A percentile compares a stretch with the other conserved stretches of the same genome.
Evolutionary conservation across 2,329 filamentous ascomycete genomes (phyloP).

Genomic region (Apiospora marii): DNA sequence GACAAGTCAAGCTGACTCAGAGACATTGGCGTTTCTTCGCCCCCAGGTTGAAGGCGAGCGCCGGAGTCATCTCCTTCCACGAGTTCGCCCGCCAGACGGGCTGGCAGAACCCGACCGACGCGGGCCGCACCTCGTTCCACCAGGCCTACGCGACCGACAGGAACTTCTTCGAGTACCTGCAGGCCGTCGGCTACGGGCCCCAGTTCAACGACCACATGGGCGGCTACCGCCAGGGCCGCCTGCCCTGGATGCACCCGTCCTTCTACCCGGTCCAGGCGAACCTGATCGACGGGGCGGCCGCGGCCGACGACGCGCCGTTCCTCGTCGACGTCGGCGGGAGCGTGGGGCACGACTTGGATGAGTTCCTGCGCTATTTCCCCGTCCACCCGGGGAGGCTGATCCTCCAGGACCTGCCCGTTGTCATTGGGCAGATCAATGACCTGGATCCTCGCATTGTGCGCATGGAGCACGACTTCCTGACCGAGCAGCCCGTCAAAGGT

Average conservation of each 20-base stretch:
- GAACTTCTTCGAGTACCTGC: conserved; percentile 46
- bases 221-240: conserved; percentile 42
- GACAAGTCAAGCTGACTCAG: conserved; percentile 6
- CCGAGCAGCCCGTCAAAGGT: conserved; percentile 13
- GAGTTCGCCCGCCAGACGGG: conserved; percentile 28
- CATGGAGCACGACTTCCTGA: conserved; percentile 22
- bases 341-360: conserved; percentile 29
- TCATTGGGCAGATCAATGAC: neutral
- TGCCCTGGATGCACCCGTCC: conserved; percentile 37
- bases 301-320: conserved; percentile 21
- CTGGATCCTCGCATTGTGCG: neutral
- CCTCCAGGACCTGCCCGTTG: conserved; percentile 13
- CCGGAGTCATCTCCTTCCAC: conserved; percentile 16
- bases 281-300: conserved; percentile 32
- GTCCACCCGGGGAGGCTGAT: neutral
- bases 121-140: conserved; percentile 29
- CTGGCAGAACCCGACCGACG: conserved; percentile 27
- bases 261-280: conserved; percentile 43
- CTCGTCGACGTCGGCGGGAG: conserved; percentile 33
- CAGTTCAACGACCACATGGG: conserved; percentile 50
- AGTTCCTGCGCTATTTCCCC: conserved; percentile 25
- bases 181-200: conserved; percentile 39
- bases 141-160: conserved; percentile 44
- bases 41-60: conserved; percentile 21
- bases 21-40: neutral